These are phyloP conservation scores for Tripterygium wilfordii DNA, from an alignment of 177 flowering plant species.

Conservation along the genomic window DNA sequence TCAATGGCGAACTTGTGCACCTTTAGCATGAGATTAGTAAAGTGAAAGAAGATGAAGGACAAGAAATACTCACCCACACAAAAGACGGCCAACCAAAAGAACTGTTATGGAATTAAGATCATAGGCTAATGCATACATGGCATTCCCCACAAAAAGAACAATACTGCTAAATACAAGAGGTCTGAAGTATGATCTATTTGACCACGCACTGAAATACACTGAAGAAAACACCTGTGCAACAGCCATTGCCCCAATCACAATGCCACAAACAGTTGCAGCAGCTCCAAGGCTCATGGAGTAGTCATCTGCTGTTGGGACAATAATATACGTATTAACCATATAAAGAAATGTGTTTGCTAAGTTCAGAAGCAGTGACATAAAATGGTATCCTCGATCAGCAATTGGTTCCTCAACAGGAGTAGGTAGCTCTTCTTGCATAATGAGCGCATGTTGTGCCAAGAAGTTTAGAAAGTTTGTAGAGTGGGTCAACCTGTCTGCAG, in stretches of 20 bases:
- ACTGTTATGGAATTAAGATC: constrained; percentile 48
- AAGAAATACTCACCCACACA: constrained; percentile 58
- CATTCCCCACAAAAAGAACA: constrained; percentile 54
- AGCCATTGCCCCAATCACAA: constrained; percentile 85
- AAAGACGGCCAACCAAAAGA: constrained; percentile 60
- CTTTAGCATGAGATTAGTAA: background rate
- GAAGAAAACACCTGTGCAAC: constrained; percentile 76
- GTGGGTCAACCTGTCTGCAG: constrained; percentile 52
- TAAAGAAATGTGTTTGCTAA: too few relatives aligned
- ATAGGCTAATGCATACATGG: constrained; percentile 62
- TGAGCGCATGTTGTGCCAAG: constrained; percentile 66
- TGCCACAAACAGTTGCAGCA: constrained; percentile 82
- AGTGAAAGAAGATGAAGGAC: background rate
- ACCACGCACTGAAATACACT: constrained; percentile 77
- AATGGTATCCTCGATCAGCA: constrained; percentile 56
- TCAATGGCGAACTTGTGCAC: background rate
- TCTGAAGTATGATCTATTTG: constrained; percentile 61
- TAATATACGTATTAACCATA: too few relatives aligned
- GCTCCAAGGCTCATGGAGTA: too few relatives aligned
- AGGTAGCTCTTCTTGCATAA: constrained; percentile 73
- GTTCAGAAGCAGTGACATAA: too few relatives aligned
- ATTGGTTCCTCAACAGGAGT: constrained; percentile 34
- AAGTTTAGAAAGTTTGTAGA: constrained; percentile 66
- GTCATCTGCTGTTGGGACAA: too few relatives aligned
- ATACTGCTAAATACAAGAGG: constrained; percentile 73